Conservation (phyloP, 768 basidiomycete genomes). For the Mycena metata region DNA sequence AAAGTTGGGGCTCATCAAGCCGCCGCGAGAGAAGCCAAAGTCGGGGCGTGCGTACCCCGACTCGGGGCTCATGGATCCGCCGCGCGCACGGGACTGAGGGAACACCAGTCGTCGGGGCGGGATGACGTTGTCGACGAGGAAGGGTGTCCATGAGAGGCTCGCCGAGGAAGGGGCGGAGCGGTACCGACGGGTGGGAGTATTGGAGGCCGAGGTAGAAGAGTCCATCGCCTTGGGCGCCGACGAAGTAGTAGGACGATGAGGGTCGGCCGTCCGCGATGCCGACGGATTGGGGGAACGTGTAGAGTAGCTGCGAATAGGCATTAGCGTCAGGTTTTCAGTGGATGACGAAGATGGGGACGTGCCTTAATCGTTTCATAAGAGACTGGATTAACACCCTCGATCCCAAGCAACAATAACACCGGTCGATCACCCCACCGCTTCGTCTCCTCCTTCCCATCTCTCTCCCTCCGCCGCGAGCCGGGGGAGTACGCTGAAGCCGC, state of each 20-base stretch:
- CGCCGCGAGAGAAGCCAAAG: conserved; percentile 8
- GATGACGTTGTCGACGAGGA: not conserved
- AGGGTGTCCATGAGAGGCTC: not conserved
- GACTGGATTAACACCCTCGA: conserved; percentile 95
- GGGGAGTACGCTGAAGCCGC: conserved; percentile 10
- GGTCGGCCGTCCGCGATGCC: too few species aligned
- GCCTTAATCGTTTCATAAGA: conserved; percentile 86
- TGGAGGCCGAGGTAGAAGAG: conserved; percentile 88
- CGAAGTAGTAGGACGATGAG: too few species aligned
- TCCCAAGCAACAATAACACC: conserved; percentile 86
- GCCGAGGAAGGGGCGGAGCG: conserved; percentile 62
- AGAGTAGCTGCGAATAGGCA: conserved; percentile 63
- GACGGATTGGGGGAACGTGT: too few species aligned
- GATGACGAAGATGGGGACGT: conserved; percentile 11
- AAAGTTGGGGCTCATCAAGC: conserved; percentile 25
- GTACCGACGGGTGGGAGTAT: conserved; percentile 81
- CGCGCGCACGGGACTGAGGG: conserved; percentile 20
- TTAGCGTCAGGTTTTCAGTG: conserved; percentile 2
- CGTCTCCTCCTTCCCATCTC: conserved; percentile 43
- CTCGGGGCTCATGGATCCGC: conserved; percentile 23
- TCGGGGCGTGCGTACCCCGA: conserved; percentile 9
- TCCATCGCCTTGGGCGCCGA: conserved; percentile 89
- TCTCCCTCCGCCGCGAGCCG: not conserved
- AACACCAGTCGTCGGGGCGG: conserved; percentile 14
- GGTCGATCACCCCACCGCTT: conserved; percentile 82